Conservation (phyloP, 2,329 filamentous ascomycete species). For the Aspergillus brunneoviolaceus region DNA sequence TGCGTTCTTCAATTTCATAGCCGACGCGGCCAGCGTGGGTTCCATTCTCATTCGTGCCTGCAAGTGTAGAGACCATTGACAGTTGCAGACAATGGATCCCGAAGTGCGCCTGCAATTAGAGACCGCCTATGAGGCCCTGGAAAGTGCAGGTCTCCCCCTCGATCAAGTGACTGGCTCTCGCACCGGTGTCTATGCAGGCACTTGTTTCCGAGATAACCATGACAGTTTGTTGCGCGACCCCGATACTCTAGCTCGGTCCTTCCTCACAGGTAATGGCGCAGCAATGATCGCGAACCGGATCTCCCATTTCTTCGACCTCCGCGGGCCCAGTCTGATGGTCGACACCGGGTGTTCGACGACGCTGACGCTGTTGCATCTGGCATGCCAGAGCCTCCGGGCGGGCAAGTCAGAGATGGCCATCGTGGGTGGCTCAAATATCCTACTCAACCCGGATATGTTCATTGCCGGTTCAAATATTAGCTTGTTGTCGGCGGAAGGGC, state of each 20-base stretch:
- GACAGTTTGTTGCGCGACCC: slow-evolving; percentile 22
- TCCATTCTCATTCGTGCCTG: no score
- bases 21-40: slow-evolving; percentile 7
- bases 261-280: slow-evolving; percentile 10
- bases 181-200: slow-evolving; percentile 25
- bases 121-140: slow-evolving; percentile 20
- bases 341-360: slow-evolving; percentile 30
- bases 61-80: not conserved
- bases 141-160: slow-evolving; percentile 16
- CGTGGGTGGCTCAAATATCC: slow-evolving; percentile 12
- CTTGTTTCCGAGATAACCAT: slow-evolving; percentile 21
- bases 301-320: slow-evolving; percentile 30
- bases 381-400: slow-evolving; percentile 19
- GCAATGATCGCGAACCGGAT: slow-evolving; percentile 29
- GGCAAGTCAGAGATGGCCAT: slow-evolving; percentile 14
- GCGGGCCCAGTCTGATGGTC: slow-evolving; percentile 26
- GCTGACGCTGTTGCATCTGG: slow-evolving; percentile 27
- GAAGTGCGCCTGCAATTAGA: slow-evolving; percentile 22
- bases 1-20: slow-evolving; percentile 16
- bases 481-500: not conserved
- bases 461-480: not conserved
- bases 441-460: slow-evolving; percentile 6
- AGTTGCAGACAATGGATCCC: slow-evolving; percentile 11
- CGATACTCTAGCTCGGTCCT: slow-evolving; percentile 19
- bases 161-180: slow-evolving; percentile 20